Percentiles rank a stretch among this genome's conserved stretches.
Conservation (phyloP, 805 yeast genomes). For the Ogataea haglerorum region DNA sequence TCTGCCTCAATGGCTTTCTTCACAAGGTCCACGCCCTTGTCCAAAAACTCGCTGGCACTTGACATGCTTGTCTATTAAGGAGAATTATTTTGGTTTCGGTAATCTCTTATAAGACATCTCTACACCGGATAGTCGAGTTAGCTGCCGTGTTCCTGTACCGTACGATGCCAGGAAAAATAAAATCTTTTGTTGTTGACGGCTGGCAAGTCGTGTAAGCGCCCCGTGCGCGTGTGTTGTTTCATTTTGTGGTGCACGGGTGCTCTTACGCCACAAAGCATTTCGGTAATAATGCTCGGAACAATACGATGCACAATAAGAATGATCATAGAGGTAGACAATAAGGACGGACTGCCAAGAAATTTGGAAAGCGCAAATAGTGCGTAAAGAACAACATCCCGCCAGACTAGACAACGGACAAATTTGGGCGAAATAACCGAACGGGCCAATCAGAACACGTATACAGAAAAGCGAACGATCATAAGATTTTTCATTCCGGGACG, state of each 20-base stretch:
- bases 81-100: not conserved
- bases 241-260: not conserved
- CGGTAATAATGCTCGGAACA: not conserved
- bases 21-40: slow-evolving; percentile 92
- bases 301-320: slow-evolving; percentile 1
- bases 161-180: not conserved
- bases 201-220: not conserved
- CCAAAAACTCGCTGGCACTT: slow-evolving; percentile 61
- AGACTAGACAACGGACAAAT: slow-evolving; percentile 1
- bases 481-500: not conserved
- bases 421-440: slow-evolving; percentile 1
- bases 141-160: too few species aligned
- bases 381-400: slow-evolving; percentile 2
- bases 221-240: not conserved
- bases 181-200: not conserved
- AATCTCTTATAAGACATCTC: too few species aligned
- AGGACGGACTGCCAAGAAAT: slow-evolving; percentile 7
- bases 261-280: not conserved
- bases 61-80: slow-evolving; percentile 20
- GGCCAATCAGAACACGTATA: slow-evolving; percentile 4
- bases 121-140: too few species aligned
- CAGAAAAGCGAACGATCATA: not conserved
- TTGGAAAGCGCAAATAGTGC: slow-evolving; percentile 2
- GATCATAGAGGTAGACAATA: slow-evolving; percentile 2
- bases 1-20: slow-evolving; percentile 96